Evolutionary conservation across 495 filamentous ascomycete species (phyloP).

Genomic region (Podospora didyma): DNA sequence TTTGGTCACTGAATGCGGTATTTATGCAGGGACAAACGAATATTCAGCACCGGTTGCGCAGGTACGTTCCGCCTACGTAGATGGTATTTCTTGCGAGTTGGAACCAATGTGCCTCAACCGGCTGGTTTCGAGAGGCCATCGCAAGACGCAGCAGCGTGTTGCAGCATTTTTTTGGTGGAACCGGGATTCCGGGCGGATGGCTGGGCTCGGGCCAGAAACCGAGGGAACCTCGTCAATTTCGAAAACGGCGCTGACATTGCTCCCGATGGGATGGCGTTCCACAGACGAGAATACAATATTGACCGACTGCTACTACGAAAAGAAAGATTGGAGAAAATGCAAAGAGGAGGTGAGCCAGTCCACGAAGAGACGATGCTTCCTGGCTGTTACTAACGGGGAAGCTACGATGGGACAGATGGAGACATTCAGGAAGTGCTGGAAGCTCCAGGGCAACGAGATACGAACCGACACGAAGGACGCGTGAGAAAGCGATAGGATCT

Average conservation of each 20-base stretch:
- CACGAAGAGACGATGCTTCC: not conserved
- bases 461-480: conserved; percentile 73
- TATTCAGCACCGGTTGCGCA: conserved; percentile 93
- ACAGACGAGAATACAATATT: conserved; percentile 83
- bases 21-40: conserved; percentile 72
- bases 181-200: not conserved
- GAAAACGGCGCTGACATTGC: no score
- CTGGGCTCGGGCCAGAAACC: not conserved
- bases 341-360: conserved; percentile 70
- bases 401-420: conserved; percentile 66
- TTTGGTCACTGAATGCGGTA: conserved; percentile 10
- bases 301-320: conserved; percentile 93
- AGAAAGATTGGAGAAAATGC: conserved; percentile 93
- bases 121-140: no score
- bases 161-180: no score
- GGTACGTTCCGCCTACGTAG: conserved; percentile 49
- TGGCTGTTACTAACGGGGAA: conserved; percentile 3
- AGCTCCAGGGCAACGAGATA: conserved; percentile 79
- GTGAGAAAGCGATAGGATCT: no score
- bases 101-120: no score
- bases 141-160: no score
- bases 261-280: not conserved
- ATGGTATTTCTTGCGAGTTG: no score
- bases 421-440: conserved; percentile 89
- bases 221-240: not conserved